phyloP scores from a whole-genome alignment of 257 asterid genomes.

The Plantago ovata region DNA sequence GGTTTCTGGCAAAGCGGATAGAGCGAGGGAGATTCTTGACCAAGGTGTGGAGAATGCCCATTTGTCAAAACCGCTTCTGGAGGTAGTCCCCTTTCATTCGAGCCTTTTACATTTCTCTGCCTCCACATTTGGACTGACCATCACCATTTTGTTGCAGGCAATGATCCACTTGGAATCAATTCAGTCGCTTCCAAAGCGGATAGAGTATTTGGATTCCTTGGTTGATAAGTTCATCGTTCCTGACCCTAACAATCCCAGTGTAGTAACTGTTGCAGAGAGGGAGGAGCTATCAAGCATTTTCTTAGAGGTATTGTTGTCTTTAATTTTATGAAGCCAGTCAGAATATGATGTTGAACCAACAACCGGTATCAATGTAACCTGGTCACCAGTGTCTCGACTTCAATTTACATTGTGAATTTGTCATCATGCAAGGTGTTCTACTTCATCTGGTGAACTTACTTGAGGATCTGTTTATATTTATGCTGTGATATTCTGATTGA shows the following conservation, averaged over 20 bases:
- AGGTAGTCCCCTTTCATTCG: constrained; percentile 44
- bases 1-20: constrained; percentile 64
- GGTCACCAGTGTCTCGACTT: neutral
- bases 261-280: constrained; percentile 71
- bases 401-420: neutral
- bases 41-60: constrained; percentile 70
- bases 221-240: constrained; percentile 70
- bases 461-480: neutral
- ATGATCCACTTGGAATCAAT: constrained; percentile 91
- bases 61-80: constrained; percentile 82
- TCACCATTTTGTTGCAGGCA: constrained; percentile 50
- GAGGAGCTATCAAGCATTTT: constrained; percentile 92
- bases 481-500: neutral
- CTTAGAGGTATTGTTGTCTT: constrained; percentile 62
- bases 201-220: constrained; percentile 72
- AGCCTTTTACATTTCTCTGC: constrained; percentile 10
- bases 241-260: constrained; percentile 43
- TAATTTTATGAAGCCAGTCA: neutral
- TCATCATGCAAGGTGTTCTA: neutral
- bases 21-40: constrained; percentile 50
- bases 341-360: constrained; percentile 3
- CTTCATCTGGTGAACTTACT: neutral
- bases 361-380: neutral
- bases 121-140: neutral
- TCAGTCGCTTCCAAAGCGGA: constrained; percentile 79